Evolutionary conservation across 176 grass and related monocot genomes (phyloP).

Genomic region (Canna indica): DNA sequence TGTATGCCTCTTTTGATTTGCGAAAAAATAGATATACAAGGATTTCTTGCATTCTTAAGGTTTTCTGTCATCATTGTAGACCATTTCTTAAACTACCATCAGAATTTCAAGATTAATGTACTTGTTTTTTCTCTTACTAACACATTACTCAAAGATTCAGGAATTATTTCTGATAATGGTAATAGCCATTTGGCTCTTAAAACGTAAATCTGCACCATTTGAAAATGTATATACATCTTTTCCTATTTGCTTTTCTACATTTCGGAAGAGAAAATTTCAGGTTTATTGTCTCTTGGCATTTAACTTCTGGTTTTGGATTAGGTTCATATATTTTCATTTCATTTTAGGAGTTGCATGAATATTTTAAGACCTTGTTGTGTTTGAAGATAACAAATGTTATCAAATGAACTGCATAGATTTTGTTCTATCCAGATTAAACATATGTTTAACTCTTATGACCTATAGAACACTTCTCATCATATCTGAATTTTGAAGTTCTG

Average conservation of each 20-base stretch:
- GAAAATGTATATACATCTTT: neutral
- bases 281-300: too few species aligned
- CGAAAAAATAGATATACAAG: neutral
- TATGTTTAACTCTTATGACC: too few species aligned
- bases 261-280: neutral
- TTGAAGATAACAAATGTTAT: neutral
- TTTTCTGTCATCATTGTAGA: neutral
- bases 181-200: neutral
- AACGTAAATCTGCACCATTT: neutral
- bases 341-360: neutral
- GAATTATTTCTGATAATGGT: neutral
- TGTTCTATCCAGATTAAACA: too few species aligned
- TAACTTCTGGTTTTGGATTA: slow-evolving; percentile 1
- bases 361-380: neutral
- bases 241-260: neutral
- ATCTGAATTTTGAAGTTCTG: neutral
- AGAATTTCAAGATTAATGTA: neutral
- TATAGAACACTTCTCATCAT: too few species aligned
- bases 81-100: neutral
- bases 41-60: neutral
- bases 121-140: neutral
- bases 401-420: too few species aligned
- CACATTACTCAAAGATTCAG: neutral
- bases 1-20: neutral
- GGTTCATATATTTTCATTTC: neutral